Evolutionary conservation across 495 filamentous ascomycete species (phyloP).

Genomic region (Aspergillus asperescens): DNA sequence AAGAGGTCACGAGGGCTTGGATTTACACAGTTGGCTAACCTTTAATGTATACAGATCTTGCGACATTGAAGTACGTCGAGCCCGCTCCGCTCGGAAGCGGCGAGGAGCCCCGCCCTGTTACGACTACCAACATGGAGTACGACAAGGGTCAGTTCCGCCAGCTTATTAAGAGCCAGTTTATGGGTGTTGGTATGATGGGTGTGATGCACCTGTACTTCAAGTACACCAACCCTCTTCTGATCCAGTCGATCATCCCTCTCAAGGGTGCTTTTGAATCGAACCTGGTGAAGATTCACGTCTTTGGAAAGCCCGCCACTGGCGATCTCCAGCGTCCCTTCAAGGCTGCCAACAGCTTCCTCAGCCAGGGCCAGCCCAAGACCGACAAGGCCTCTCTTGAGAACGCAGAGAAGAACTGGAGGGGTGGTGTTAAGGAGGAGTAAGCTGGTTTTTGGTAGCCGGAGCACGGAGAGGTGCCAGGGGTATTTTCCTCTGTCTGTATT

Average conservation of each 20-base stretch:
- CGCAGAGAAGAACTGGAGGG: slow-evolving; percentile 78
- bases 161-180: slow-evolving; percentile 79
- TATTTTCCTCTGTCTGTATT: slow-evolving; percentile 15
- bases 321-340: slow-evolving; percentile 97
- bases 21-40: slow-evolving; percentile 1
- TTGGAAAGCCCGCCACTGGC: slow-evolving; percentile 82
- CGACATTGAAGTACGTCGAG: slow-evolving; percentile 98
- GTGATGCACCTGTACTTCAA: slow-evolving; percentile 99
- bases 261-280: slow-evolving; percentile 94
- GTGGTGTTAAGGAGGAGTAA: slow-evolving; percentile 90
- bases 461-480: neutral
- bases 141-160: slow-evolving; percentile 78
- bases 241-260: slow-evolving; percentile 96
- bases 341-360: slow-evolving; percentile 74
- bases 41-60: slow-evolving; percentile 60
- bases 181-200: slow-evolving; percentile 95
- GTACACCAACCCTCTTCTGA: slow-evolving; percentile 97
- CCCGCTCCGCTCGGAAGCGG: slow-evolving; percentile 83
- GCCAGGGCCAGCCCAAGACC: slow-evolving; percentile 69
- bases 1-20: no score
- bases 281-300: slow-evolving; percentile 88
- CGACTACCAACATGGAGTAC: slow-evolving; percentile 92
- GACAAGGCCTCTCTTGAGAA: slow-evolving; percentile 94
- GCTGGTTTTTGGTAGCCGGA: slow-evolving; percentile 12
- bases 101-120: slow-evolving; percentile 91